These are phyloP conservation scores for Microcos paniculata DNA, from an alignment of 345 rosid genomes.

Conservation along the genomic window DNA sequence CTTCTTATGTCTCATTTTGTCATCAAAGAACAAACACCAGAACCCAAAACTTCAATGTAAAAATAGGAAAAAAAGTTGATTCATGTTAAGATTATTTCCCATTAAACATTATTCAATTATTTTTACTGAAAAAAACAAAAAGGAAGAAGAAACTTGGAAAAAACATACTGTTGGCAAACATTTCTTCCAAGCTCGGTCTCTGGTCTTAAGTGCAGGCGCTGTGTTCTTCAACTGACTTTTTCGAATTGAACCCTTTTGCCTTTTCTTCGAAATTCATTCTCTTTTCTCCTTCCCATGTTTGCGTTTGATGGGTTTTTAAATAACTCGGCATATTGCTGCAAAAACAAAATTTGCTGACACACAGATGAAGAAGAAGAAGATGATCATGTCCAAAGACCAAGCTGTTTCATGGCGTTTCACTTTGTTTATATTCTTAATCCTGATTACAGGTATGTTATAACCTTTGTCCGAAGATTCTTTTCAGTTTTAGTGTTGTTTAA, in stretches of 20 bases:
- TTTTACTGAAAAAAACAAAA: not conserved
- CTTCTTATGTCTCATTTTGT: not conserved
- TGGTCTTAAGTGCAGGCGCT: slow-evolving; percentile 14
- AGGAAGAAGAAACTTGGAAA: not conserved
- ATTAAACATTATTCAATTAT: slow-evolving; percentile 2
- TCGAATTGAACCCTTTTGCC: not conserved
- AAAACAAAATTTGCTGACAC: not conserved
- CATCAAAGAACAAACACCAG: not conserved
- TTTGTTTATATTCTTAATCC: slow-evolving; percentile 25
- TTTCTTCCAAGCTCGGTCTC: slow-evolving; percentile 14
- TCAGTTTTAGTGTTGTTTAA: not conserved
- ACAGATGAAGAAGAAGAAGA: slow-evolving; percentile 8
- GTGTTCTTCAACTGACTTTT: slow-evolving; percentile 29
- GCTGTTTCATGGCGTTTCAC: slow-evolving; percentile 28
- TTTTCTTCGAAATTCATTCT: not conserved
- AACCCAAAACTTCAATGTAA: not conserved
- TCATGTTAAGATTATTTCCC: not conserved
- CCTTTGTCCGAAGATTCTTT: not conserved
- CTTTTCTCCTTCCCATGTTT: slow-evolving; percentile 1
- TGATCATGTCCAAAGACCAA: slow-evolving; percentile 37
- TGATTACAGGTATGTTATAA: slow-evolving; percentile 31
- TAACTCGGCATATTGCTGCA: not conserved
- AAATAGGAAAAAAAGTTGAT: not conserved
- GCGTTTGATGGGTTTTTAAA: slow-evolving; percentile 14
- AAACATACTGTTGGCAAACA: not conserved